Base-by-base conservation (phyloP, 495 filamentous ascomycete species). In the Aspergillus cristatus region DNA sequence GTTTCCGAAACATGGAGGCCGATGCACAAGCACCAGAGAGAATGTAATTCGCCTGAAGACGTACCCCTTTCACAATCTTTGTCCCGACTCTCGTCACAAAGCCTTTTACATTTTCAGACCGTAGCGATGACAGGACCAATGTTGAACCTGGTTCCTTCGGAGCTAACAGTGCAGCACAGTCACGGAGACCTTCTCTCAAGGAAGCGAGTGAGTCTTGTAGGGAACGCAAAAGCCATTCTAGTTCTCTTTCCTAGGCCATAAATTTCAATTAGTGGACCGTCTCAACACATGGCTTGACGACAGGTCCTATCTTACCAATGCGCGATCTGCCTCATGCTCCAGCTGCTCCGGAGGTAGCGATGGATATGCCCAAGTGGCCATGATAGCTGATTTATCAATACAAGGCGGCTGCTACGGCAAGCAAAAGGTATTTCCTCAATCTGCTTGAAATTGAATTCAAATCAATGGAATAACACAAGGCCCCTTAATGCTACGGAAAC, bases 31-130 rank as follows among this genome's bases (percentile, higher is more conserved):
- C n/a, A n/a, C n/a, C n/a, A n/a, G n/a, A n/a, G 35, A 14, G 4
- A 14, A 30, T 18, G 14, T 24, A 4, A 24, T 24, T 24, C 8
- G 20, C 4, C 24, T 12, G 36, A n/a, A 40, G 18, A 74, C 75
- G 47, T 65, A 84, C 83, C 22, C 82, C 84, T 45, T 85, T 85
- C 24, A 86, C 76, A 22, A 94, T 74, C 26, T 76, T 71, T 8
- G 79, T 80, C 6, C 86, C 86, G 8, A 86, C 73, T 16, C 86
- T 75, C 1, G 89, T 96, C 35, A 96, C 74, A 56, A 84, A 81
- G 3, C 91, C 91, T 55, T 98, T 98, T 24, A 97, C 78, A 43
- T 72, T 77, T 65, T 98, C 91, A 32, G 82, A 86, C 13, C 93
- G 75, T 25, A 81, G 65, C n/a, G 87, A 91, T 37, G 84, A 88